Evolutionary conservation across 371 early-diverging fungal species (phyloP).

Genomic region (Amoeboaphelidium occidentale): DNA sequence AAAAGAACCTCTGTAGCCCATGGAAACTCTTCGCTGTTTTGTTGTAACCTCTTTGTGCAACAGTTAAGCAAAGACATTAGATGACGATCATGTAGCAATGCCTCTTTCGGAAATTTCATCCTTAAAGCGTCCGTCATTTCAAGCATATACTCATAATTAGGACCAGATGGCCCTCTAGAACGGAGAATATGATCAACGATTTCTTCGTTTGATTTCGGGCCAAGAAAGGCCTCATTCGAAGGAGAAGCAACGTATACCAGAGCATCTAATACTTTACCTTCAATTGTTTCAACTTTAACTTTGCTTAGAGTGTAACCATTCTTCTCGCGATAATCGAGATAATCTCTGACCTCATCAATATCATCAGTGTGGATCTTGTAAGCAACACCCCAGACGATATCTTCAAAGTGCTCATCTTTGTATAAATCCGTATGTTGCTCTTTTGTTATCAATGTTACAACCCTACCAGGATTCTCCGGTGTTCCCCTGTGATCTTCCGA

Average conservation of each 20-base stretch:
- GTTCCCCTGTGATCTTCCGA: constrained; percentile 67
- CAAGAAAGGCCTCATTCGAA: constrained; percentile 52
- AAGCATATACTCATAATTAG: constrained; percentile 46
- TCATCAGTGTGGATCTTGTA: constrained; percentile 43
- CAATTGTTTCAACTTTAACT: constrained; percentile 20
- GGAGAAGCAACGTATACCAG: constrained; percentile 59
- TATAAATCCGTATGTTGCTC: constrained; percentile 19
- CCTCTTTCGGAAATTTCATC: no score
- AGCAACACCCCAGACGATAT: constrained; percentile 50
- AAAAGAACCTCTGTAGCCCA: no score
- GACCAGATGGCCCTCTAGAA: constrained; percentile 44
- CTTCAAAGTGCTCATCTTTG: constrained; percentile 3
- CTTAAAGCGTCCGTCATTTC: no score
- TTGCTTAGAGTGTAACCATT: constrained; percentile 14
- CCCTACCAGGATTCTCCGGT: constrained; percentile 52
- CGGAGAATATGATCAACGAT: constrained; percentile 44
- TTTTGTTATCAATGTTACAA: constrained; percentile 56
- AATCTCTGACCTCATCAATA: constrained; percentile 32
- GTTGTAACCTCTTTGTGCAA: no score
- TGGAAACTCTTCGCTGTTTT: no score
- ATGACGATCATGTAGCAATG: no score
- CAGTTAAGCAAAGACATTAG: no score
- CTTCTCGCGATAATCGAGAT: constrained; percentile 72
- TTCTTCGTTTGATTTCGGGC: constrained; percentile 33
- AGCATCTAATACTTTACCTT: constrained; percentile 18